These are phyloP conservation scores for Dalbergia cultrata DNA, from an alignment of 306 rosid species.

Conservation along the genomic window DNA sequence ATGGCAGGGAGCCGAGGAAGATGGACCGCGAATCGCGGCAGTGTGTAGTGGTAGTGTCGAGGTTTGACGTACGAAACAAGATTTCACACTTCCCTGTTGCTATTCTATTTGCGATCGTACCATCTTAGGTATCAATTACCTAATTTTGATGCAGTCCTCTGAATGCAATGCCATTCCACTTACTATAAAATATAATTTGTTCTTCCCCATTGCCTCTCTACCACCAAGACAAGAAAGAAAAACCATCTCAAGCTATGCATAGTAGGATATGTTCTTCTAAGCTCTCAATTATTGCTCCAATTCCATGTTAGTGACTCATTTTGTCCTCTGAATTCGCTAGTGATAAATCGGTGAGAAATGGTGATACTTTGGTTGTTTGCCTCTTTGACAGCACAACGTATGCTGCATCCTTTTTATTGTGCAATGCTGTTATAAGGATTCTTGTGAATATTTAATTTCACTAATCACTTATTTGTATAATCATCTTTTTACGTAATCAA, in stretches of 20 bases:
- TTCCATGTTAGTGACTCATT: background rate
- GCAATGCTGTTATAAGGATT: background rate
- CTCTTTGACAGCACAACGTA: background rate
- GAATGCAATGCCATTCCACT: constrained; percentile 22
- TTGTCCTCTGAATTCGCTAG: background rate
- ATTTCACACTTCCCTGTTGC: background rate
- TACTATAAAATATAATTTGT: background rate
- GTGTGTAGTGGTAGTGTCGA: constrained; percentile 45
- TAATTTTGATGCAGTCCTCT: constrained; percentile 54
- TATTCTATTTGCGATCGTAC: constrained; percentile 33
- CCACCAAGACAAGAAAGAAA: background rate
- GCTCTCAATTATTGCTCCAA: background rate
- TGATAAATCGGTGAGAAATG: background rate
- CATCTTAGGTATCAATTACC: constrained; percentile 34
- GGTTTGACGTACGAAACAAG: constrained; percentile 49
- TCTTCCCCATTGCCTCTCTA: constrained; percentile 4
- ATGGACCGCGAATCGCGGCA: constrained; percentile 67
- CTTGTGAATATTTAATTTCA: background rate
- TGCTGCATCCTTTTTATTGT: background rate
- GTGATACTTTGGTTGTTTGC: background rate
- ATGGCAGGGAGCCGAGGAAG: constrained; percentile 43
- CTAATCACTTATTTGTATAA: no score
- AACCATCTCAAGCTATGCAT: background rate
- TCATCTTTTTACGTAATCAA: no score
- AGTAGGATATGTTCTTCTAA: background rate